Base-by-base conservation (phyloP, 2,329 filamentous ascomycete species). In the Colletotrichum tanaceti region DNA sequence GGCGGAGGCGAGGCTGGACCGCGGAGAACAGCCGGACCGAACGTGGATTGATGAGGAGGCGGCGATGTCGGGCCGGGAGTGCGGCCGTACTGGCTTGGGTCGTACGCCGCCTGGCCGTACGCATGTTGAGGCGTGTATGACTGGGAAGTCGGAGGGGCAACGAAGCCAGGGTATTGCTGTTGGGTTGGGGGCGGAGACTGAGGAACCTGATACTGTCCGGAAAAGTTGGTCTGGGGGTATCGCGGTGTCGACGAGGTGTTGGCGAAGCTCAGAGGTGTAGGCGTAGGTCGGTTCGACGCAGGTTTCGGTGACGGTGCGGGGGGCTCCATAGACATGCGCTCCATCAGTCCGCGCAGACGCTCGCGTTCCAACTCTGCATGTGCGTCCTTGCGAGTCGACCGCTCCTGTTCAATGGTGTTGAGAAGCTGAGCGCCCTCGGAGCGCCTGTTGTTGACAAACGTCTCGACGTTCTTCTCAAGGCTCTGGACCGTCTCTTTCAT, bases 401-500 rank as follows among this genome's bases (percentile, higher is more conserved):
- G 91, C 58, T 91, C 89, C 73, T 92, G 90, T 78, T 97, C 94
- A 71, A 99, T 99, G 73, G 94, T 91, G 73, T 89, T 90, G 43
- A 99, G 87, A 5, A 99, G 86, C 77, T 97, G 93, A 0, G 93
- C 93, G 4, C 96, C 96, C 82, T 99, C 96, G 0, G 93, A 91
- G 69, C 94, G 86, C 59, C 96, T 89, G 78, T 99, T 99, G 82
- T 94, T 97, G 72, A 99, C 94, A 80, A 99, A 99, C 0, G 92
- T 92, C 72, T 98, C 95, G 1, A 99, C 96, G 74, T 99, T 99
- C 86, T 97, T 96, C 74, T 94, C 90, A 47, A 98, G 83, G 76
- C 93, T 97, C 72, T 95, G 92, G 0, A 97, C 93, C 0, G 94
- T 98, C 72, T 98, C 94, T 74, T 91, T 92, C 94, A 98, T 99